Evolutionary conservation across 2,329 filamentous ascomycete genomes (phyloP).

Genomic region (Fusarium coffeatum): DNA sequence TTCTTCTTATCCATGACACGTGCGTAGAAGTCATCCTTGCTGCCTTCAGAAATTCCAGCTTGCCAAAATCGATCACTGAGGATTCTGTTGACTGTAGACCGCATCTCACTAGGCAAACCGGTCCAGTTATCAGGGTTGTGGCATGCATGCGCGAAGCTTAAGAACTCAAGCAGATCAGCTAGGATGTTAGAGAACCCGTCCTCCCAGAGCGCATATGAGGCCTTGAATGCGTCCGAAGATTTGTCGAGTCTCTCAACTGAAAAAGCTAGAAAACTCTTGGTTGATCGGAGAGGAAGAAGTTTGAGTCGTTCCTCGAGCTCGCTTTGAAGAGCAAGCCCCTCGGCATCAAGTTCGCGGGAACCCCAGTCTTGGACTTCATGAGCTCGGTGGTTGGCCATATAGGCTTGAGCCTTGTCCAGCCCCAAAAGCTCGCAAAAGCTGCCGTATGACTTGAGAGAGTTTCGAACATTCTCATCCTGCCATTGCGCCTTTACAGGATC

Average conservation of each 20-base stretch:
- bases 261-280: constrained; percentile 91
- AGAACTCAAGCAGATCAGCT: constrained; percentile 85
- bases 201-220: constrained; percentile 85
- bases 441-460: constrained; percentile 77
- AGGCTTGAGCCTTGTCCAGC: constrained; percentile 82
- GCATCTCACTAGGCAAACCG: constrained; percentile 79
- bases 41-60: constrained; percentile 94
- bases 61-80: constrained; percentile 98
- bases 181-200: constrained; percentile 84
- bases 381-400: constrained; percentile 78
- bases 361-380: constrained; percentile 87
- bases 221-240: constrained; percentile 76
- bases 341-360: constrained; percentile 76
- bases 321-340: constrained; percentile 82
- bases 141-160: constrained; percentile 90
- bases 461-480: constrained; percentile 76
- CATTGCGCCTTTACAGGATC: constrained; percentile 85
- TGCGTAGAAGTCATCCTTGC: constrained; percentile 95
- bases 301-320: constrained; percentile 82
- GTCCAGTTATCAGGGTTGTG: constrained; percentile 89
- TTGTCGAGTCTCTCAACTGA: constrained; percentile 90
- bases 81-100: constrained; percentile 80
- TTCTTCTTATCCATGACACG: constrained; percentile 88
- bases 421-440: constrained; percentile 84
- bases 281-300: constrained; percentile 82